These are phyloP conservation scores for Sclerotinia subarctica DNA, from an alignment of 2,329 filamentous ascomycete species.

Conservation along the genomic window DNA sequence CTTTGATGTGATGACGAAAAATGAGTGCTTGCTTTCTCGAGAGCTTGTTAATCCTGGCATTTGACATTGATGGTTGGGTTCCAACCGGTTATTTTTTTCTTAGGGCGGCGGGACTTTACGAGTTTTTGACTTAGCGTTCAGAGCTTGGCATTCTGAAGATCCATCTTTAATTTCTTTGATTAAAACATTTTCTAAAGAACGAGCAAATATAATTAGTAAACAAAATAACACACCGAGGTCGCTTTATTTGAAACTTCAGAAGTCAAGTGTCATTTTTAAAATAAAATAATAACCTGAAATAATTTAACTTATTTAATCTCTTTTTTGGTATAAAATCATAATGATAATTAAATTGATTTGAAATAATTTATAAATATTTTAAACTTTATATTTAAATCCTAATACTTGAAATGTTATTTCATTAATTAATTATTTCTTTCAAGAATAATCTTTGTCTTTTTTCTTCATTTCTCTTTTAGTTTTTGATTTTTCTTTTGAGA, in stretches of 20 bases:
- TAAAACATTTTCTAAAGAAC: background rate
- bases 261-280: fast-evolving
- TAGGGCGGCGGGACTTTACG: conserved; percentile 3
- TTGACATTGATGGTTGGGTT: background rate
- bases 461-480: background rate
- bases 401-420: no score
- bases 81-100: background rate
- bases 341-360: background rate
- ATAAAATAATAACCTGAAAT: background rate
- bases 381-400: no score
- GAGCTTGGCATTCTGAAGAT: background rate
- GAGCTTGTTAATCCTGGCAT: conserved; percentile 12
- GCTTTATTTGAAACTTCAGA: background rate
- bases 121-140: background rate
- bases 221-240: background rate
- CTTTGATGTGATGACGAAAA: conserved; percentile 20
- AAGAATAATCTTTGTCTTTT: background rate
- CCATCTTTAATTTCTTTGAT: background rate
- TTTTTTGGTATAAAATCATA: fast-evolving
- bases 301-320: no score
- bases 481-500: background rate
- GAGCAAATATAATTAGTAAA: background rate
- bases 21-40: background rate
- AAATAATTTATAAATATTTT: no score
- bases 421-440: background rate